Evolutionary conservation across 305 asterid genomes (phyloP).

Genomic region (Stenogyne calaminthoides): DNA sequence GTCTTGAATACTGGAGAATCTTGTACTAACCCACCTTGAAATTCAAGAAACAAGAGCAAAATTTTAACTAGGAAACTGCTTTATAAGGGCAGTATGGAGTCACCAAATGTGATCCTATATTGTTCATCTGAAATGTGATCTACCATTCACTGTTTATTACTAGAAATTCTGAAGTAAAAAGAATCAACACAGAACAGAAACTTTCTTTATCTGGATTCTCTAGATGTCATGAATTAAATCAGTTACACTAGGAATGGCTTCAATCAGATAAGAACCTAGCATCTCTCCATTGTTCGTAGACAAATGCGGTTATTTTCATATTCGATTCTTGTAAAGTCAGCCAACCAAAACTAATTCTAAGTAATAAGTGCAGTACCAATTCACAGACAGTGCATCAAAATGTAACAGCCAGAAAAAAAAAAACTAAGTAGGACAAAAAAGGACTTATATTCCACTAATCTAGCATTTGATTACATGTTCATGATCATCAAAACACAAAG

Average conservation of each 20-base stretch:
- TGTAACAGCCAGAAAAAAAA: conserved; percentile 15
- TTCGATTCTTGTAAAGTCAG: neutral
- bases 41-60: neutral
- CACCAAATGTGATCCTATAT: neutral
- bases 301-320: neutral
- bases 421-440: conserved; percentile 5
- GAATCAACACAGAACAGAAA: neutral
- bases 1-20: neutral
- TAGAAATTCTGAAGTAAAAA: neutral
- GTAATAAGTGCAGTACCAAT: neutral
- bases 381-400: neutral
- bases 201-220: neutral
- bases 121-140: neutral
- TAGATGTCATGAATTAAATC: neutral
- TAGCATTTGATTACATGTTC: conserved; percentile 25
- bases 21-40: neutral
- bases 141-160: neutral
- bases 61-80: neutral
- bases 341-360: neutral
- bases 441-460: conserved; percentile 20
- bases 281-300: neutral
- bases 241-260: neutral
- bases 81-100: neutral
- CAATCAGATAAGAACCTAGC: neutral
- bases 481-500: conserved; percentile 23